These are phyloP conservation scores for Pulveroboletus frians DNA, from an alignment of 768 basidiomycete species.

Conservation along the genomic window DNA sequence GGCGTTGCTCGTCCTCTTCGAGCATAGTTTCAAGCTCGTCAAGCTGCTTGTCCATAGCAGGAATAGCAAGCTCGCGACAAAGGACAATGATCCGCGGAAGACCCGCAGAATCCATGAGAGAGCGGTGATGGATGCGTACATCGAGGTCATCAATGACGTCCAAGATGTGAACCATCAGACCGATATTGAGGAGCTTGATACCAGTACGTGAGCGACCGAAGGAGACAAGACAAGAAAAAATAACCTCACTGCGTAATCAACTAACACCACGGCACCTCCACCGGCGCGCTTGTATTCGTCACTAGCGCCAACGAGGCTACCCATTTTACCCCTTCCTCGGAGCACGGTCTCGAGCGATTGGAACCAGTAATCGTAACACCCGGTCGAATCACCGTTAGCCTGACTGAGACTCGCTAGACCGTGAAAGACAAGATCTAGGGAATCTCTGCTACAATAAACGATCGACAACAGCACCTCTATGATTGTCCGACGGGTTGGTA, in stretches of 20 bases:
- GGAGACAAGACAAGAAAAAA: not conserved
- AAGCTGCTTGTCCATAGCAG: conserved; percentile 63
- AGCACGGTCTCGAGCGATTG: conserved; percentile 71
- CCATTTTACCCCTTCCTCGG: conserved; percentile 88
- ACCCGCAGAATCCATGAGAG: conserved; percentile 87
- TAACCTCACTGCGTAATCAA: conserved; percentile 77
- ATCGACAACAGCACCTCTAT: conserved; percentile 76
- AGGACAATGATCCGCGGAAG: conserved; percentile 67
- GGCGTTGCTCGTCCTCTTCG: conserved; percentile 68
- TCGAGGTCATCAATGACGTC: conserved; percentile 69
- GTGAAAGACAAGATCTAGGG: conserved; percentile 61
- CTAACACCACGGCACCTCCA: conserved; percentile 61
- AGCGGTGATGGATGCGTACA: conserved; percentile 78
- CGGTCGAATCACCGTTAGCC: conserved; percentile 51
- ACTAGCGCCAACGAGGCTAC: conserved; percentile 90
- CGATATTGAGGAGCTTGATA: conserved; percentile 47
- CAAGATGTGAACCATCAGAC: conserved; percentile 68
- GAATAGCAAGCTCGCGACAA: conserved; percentile 60
- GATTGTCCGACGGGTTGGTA: conserved; percentile 72
- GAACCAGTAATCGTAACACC: conserved; percentile 86
- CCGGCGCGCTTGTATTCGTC: conserved; percentile 74
- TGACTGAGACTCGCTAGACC: conserved; percentile 72
- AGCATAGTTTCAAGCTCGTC: conserved; percentile 53
- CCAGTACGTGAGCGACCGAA: conserved; percentile 10
- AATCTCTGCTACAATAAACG: conserved; percentile 59